Evolutionary conservation across 805 yeast species (phyloP), one percentile per base, ranked within the genome.

Genomic region (Ogataea paraovalis): DNA sequence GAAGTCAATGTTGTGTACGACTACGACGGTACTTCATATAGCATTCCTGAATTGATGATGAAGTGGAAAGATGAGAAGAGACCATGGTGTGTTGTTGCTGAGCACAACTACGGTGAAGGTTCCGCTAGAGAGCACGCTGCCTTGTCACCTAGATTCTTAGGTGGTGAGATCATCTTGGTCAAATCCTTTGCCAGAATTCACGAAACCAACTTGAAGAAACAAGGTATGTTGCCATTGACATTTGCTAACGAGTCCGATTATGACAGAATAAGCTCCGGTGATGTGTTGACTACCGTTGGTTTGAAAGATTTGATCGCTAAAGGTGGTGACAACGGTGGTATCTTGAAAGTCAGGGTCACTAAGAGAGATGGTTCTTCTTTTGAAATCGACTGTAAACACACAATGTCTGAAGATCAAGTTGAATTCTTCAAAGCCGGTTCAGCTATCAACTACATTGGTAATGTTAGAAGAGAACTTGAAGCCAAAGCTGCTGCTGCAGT

Each of bases 111-210:
- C 64, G 99, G 99, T 71, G 99, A 92, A 74, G 99, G 99, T 60
- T 91, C 97, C 43, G 97, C 99, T 28, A 87, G 99, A 79, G 99
- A 92, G 69, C 99, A 92, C 63, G 99, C 99, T 41, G 98, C 98
- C 14, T 75, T 94, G 57, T 88, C 94, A 30, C 99, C 98, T 47
- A 80, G 95, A 70, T 94, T 87, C 74, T 76, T 94, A 40, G 98
- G 97, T 51, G 98, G 99, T 53, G 71, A 83, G 49, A 80, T 90
- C 54, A 85, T 92, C 53, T 73, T 92, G 52, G 96, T 88, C 59
- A 92, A 91, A 70, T 91, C 97, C 9, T 92, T 92, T 72, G 99
- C 99, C 32, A 85, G 99, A 77, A 92, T 92, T 61, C 99, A 92
- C 71, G 99, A 92, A 74, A 92, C 99, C 32, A 92, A 92, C 71